Base-by-base conservation (phyloP, 352 stramenopile species). In the Peronospora belbahrii region DNA sequence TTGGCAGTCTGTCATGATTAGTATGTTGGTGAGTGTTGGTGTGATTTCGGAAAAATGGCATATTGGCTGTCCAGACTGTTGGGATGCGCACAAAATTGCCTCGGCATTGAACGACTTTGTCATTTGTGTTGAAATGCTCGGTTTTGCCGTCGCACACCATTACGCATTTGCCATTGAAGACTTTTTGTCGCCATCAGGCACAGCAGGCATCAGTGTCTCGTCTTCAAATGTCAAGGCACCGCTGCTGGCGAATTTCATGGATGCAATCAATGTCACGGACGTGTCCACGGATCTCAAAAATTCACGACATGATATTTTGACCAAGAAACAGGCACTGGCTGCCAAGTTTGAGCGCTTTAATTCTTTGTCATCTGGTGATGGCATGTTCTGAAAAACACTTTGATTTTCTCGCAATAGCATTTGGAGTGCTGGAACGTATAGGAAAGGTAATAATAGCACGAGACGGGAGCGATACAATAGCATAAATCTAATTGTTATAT, bases 71-170 rank as follows among this genome's bases (percentile, higher is more conserved):
- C 79, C 79, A 7, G 59, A 85, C 25, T 95, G 77, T 54, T 94
- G 78, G 83, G 69, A 79, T 44, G 77, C 82, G 6, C 73, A 85
- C 35, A 88, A 90, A 43, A 88, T 96, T 54, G 81, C 74, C 11
- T 94, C 88, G 38, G 89, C 79, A 28, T 62, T 97, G 22, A 94
- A 97, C 43, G 85, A 97, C 70, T 94, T 97, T 55, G 67, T 97
- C 57, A 97, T 97, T 52, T 97, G 91, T 57, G 72, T 96, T 22
- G 91, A 97, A 55, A 97, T 97, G 91, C 74, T 97, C 40, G 74
- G 92, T 38, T 94, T 95, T 40, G 87, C 89, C 4, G 49, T 97
- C 15, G 85, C 84, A 17, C 94, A 97, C 65, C 88, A 94, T 56
- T 97, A 88, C 48, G 85, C 85, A 11, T 97, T 97, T 42, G 82